These are phyloP conservation scores for Spathaspora sp. DNA, from an alignment of 805 yeast species.

Conservation along the genomic window DNA sequence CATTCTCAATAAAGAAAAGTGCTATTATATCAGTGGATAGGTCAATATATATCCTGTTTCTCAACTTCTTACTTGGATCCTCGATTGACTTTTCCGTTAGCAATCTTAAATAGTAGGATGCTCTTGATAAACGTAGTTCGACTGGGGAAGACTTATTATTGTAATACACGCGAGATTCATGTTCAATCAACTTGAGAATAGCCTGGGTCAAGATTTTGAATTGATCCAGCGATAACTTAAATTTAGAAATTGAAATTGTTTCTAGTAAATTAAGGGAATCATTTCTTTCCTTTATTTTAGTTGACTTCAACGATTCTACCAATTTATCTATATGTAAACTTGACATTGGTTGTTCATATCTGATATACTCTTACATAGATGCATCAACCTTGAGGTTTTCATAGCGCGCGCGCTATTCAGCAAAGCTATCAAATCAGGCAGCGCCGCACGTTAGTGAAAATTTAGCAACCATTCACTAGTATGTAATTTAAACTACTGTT, in stretches of 20 bases:
- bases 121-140: slow-evolving; percentile 25
- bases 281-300: slow-evolving; percentile 52
- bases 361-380: neutral
- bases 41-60: slow-evolving; percentile 19
- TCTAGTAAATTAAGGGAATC: slow-evolving; percentile 40
- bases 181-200: slow-evolving; percentile 23
- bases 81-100: slow-evolving; percentile 15
- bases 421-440: neutral
- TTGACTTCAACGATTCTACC: slow-evolving; percentile 37
- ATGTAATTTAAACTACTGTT: neutral
- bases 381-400: neutral
- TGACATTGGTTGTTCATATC: slow-evolving; percentile 11
- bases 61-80: slow-evolving; percentile 11
- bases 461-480: neutral
- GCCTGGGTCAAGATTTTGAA: slow-evolving; percentile 20
- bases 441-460: neutral
- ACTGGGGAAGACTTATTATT: slow-evolving; percentile 21
- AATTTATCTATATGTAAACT: slow-evolving; percentile 16
- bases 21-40: slow-evolving; percentile 15
- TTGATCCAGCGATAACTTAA: slow-evolving; percentile 16
- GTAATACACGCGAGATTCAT: slow-evolving; percentile 30
- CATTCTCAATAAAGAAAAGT: slow-evolving; percentile 12
- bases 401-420: neutral
- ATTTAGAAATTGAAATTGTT: slow-evolving; percentile 14
- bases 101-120: slow-evolving; percentile 27